Conservation (phyloP, 306 rosid genomes). For the Malus fusca region DNA sequence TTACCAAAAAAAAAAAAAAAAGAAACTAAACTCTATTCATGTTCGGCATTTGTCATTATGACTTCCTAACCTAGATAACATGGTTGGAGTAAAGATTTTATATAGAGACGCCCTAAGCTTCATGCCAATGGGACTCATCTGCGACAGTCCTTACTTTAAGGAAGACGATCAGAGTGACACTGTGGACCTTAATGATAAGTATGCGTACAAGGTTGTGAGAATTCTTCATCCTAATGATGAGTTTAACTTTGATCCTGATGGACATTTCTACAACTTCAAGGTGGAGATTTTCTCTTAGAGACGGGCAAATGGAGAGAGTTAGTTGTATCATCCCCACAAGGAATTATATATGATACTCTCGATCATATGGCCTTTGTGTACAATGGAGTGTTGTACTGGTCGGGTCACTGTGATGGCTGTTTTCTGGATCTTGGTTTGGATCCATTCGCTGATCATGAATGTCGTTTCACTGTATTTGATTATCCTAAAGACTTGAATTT, state of each 20-base stretch:
- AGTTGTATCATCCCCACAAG: neutral
- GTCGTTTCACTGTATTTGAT: too few species aligned
- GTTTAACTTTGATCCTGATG: too few species aligned
- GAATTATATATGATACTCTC: too few species aligned
- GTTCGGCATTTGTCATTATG: too few species aligned
- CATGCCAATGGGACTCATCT: neutral
- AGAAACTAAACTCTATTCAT: too few species aligned
- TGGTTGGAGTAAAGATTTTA: too few species aligned
- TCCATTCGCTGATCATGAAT: too few species aligned
- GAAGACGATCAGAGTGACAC: neutral
- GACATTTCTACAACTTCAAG: neutral
- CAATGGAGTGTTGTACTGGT: neutral
- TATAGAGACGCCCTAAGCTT: too few species aligned
- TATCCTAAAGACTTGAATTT: too few species aligned
- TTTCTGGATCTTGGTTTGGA: neutral
- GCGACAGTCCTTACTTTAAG: neutral
- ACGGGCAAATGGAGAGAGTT: neutral
- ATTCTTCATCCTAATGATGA: neutral
- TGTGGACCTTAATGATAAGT: neutral
- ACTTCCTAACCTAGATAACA: too few species aligned
- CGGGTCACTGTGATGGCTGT: neutral
- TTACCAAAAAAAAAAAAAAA: too few species aligned
- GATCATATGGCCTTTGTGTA: neutral
- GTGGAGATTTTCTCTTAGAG: neutral
- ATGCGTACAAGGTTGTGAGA: neutral